Percentiles rank a stretch among this genome's conserved stretches.
Evolutionary conservation across 23 red algal species (phyloP).

Genomic region (Agarophyton chilense): DNA sequence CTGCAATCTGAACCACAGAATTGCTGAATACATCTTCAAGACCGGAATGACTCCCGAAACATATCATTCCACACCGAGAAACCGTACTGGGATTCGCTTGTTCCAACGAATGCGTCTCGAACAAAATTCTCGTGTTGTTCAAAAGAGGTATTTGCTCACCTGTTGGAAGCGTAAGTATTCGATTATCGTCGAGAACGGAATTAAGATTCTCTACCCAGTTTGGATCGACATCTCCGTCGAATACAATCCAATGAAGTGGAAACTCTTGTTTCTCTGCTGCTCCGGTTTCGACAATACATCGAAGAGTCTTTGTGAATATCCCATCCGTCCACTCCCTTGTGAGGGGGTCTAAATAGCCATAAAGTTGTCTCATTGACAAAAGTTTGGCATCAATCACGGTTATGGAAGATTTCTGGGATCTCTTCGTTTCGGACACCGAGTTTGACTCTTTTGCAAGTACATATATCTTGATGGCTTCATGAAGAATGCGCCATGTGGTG

Average conservation of each 20-base stretch:
- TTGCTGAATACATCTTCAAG: neutral
- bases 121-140: constrained; percentile 47
- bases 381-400: constrained; percentile 74
- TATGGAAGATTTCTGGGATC: neutral
- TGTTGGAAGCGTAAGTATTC: constrained; percentile 65
- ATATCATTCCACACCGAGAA: constrained; percentile 77
- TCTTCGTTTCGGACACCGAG: neutral
- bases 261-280: neutral
- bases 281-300: constrained; percentile 5
- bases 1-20: neutral
- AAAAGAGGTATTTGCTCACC: constrained; percentile 73
- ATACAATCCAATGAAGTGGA: constrained; percentile 66
- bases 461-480: constrained; percentile 35
- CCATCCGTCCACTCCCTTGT: constrained; percentile 84
- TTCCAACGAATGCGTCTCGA: constrained; percentile 55
- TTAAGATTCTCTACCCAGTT: constrained; percentile 81
- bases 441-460: neutral
- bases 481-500: constrained; percentile 60
- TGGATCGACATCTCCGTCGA: constrained; percentile 82
- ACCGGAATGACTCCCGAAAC: constrained; percentile 37
- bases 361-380: constrained; percentile 45
- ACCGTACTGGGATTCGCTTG: constrained; percentile 76
- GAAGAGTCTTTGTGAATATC: constrained; percentile 57
- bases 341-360: constrained; percentile 63
- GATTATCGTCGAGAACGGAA: constrained; percentile 76